A percentile compares a stretch with the other conserved stretches of the same genome.
These are phyloP conservation scores for Psophocarpus tetragonolobus DNA, from an alignment of 306 rosid genomes.

Conservation along the genomic window DNA sequence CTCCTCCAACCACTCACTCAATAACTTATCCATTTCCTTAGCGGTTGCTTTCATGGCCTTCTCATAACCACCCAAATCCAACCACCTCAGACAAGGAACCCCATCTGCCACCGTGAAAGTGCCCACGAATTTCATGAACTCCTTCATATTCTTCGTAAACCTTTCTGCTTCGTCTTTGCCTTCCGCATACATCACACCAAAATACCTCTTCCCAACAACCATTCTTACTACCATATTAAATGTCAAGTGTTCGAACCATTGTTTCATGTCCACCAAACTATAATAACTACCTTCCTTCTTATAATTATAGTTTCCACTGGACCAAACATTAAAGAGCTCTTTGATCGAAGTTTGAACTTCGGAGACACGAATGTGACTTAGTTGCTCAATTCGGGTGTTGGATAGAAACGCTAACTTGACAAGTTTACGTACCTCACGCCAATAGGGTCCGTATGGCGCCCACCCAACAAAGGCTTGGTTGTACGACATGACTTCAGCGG, in stretches of 20 bases:
- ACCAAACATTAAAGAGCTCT: background rate
- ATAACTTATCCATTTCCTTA: constrained; percentile 20
- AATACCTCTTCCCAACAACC: constrained; percentile 36
- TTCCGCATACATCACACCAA: background rate
- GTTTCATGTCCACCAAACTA: constrained; percentile 25
- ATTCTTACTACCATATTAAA: constrained; percentile 21
- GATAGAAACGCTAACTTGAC: constrained; percentile 18
- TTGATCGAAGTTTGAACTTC: constrained; percentile 23
- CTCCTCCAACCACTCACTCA: constrained; percentile 42
- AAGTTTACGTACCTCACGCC: constrained; percentile 44
- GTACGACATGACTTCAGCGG: constrained; percentile 22
- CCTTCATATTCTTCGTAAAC: background rate
- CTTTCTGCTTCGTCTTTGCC: background rate
- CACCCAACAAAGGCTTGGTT: constrained; percentile 29
- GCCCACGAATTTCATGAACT: constrained; percentile 29
- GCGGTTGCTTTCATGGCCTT: constrained; percentile 37
- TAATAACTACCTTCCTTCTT: background rate
- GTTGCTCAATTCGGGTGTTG: constrained; percentile 6
- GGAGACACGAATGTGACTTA: constrained; percentile 25
- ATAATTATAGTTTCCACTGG: background rate
- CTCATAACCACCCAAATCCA: constrained; percentile 43
- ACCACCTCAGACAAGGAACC: constrained; percentile 30
- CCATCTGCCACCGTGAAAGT: constrained; percentile 29
- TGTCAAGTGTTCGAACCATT: constrained; percentile 26
- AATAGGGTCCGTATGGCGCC: constrained; percentile 40